A percentile compares a stretch with the other conserved stretches of the same genome.
Evolutionary conservation across 2,329 filamentous ascomycete species (phyloP).

Genomic region (Dothideomycetes sp.): DNA sequence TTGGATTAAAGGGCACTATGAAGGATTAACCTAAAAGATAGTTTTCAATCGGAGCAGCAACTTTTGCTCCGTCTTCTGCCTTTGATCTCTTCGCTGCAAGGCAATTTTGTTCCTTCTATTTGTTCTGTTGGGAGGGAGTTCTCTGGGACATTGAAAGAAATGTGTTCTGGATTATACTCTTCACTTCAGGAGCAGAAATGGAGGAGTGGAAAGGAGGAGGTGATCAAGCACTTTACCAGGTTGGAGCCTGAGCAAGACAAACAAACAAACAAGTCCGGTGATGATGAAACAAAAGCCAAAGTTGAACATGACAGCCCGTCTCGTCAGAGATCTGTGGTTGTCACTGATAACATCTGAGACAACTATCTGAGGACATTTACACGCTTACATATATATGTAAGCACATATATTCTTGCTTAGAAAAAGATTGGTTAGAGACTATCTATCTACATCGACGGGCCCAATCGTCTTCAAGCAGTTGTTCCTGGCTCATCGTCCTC

Average conservation of each 20-base stretch:
- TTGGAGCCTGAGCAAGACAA: too few species aligned
- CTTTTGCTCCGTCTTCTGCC: slow-evolving; percentile 24
- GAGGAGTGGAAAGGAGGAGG: not conserved
- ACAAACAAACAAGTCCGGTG: slow-evolving; percentile 12
- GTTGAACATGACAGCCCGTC: slow-evolving; percentile 15
- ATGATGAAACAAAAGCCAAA: slow-evolving; percentile 18
- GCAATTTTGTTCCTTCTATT: not conserved
- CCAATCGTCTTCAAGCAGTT: too few species aligned
- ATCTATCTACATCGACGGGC: too few species aligned
- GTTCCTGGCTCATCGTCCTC: too few species aligned
- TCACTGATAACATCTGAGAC: slow-evolving; percentile 17
- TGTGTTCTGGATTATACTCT: not conserved
- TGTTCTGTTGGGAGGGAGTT: not conserved
- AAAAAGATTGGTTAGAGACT: too few species aligned
- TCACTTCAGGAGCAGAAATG: not conserved
- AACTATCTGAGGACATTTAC: slow-evolving; percentile 18
- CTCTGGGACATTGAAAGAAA: not conserved
- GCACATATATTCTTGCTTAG: too few species aligned
- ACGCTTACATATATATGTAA: too few species aligned
- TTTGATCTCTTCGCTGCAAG: not conserved
- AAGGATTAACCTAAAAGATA: slow-evolving; percentile 21
- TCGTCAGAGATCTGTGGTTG: slow-evolving; percentile 13
- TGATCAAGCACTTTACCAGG: too few species aligned
- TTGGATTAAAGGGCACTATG: not conserved
- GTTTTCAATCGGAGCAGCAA: slow-evolving; percentile 30